Conservation (phyloP, 1,284 basidiomycete genomes). For the Leccinum angustisporum region DNA sequence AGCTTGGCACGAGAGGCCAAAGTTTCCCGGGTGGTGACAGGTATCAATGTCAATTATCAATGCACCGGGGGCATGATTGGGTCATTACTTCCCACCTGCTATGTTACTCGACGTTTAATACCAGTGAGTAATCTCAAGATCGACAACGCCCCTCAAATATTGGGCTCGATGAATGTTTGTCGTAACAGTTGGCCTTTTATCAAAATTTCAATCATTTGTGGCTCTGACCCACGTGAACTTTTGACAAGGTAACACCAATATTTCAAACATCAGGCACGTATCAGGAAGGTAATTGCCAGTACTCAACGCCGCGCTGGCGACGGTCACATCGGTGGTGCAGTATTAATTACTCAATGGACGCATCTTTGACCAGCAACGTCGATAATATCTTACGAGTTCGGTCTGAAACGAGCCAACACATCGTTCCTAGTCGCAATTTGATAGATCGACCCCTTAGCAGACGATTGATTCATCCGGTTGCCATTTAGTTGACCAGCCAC, state of each 20-base stretch:
- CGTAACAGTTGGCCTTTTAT: too few species aligned
- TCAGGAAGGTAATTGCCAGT: too few species aligned
- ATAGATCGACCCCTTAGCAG: background rate
- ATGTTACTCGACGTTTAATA: too few species aligned
- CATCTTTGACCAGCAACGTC: background rate
- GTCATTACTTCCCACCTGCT: too few species aligned
- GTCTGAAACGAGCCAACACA: background rate
- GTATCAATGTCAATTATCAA: background rate
- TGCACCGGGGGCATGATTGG: background rate
- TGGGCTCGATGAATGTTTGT: too few species aligned
- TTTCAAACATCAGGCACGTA: too few species aligned
- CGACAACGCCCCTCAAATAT: too few species aligned
- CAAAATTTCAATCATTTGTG: too few species aligned
- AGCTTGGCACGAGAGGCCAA: constrained; percentile 2
- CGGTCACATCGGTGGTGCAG: background rate
- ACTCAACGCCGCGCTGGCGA: background rate
- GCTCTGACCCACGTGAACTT: too few species aligned
- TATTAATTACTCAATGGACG: background rate
- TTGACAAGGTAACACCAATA: too few species aligned
- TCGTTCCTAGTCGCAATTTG: background rate
- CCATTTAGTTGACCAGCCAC: background rate
- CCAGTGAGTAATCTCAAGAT: too few species aligned
- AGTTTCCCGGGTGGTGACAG: background rate
- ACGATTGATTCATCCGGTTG: background rate
- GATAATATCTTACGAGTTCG: background rate